Evolutionary conservation across 2,329 filamentous ascomycete species (phyloP), one percentile per base, ranked within the genome.

Genomic region (Epicoccum nigrum): DNA sequence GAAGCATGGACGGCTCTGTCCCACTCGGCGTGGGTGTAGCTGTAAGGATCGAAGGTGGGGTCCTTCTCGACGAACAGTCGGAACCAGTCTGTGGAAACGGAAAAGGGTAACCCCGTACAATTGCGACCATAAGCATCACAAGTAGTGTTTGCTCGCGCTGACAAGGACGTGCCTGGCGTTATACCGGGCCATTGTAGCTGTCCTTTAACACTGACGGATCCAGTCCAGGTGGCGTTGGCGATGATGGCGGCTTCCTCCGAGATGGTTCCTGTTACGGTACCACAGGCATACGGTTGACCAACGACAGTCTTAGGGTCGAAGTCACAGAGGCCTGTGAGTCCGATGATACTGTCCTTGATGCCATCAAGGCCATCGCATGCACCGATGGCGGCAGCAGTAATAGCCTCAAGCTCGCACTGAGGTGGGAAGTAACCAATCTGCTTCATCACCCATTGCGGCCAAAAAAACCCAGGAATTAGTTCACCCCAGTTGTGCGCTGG

Each of bases 291-390:
- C 7, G 17, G 38, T 16, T 47, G 43, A 19, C 50, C 58, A 16
- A 56, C 32, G 2, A 56, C 13, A 4, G 43, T 21, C 2, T 8
- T 33, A 23, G 61, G 58, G 30, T 63, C 48, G 34, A 69, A 70
- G 9, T 41, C 23, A 48, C 68, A 71, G 1, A 30, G 7, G 1
- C 58, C 60, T 7, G 56, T 51, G 12, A 68, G 51, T 1, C 50
- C 39, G 12, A 68, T 54, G 8, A 69, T 51, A 5, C 42, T 51
- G 35, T 65, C 62, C 7, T 64, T 7, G 5, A 62, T 32, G 8
- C 62, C 60, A 17, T 70, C 67, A 0, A 58, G 23, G 1, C 21
- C 42, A 33, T 69, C 68, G 40, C 67, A 71, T 7, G 51, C 54
- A 6, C 23, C 48, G 1, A 63, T 43, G 1, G 60, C 59, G 1